phyloP scores from a whole-genome alignment of 2,329 filamentous ascomycete species.

The Graphilbum sp. region DNA sequence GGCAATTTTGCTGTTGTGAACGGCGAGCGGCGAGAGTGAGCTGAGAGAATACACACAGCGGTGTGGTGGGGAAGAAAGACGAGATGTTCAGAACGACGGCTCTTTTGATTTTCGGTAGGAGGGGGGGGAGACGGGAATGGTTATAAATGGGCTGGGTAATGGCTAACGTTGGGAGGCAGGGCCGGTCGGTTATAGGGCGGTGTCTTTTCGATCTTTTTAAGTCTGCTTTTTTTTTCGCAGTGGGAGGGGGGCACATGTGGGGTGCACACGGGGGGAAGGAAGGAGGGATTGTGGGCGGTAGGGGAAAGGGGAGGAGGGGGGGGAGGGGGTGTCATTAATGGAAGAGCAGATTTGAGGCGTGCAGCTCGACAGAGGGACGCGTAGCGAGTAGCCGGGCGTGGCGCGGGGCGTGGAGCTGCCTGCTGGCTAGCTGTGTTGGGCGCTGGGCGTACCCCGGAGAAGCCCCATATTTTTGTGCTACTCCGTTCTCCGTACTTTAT shows the following conservation, averaged over 20 bases:
- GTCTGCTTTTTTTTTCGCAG: slow-evolving; percentile 1
- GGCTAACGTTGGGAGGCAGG: not conserved
- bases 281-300: slow-evolving; percentile 2
- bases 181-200: slow-evolving; percentile 8
- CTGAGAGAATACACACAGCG: too few relatives aligned
- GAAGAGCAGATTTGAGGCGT: too few relatives aligned
- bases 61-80: slow-evolving; percentile 1
- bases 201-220: slow-evolving; percentile 5
- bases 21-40: too few relatives aligned
- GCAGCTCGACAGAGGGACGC: too few relatives aligned
- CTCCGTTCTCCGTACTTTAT: too few relatives aligned
- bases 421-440: slow-evolving; percentile 1
- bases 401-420: not conserved
- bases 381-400: not conserved
- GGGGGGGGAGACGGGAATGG: slow-evolving; percentile 7
- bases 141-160: slow-evolving; percentile 9
- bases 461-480: slow-evolving; percentile 4
- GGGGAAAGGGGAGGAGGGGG: slow-evolving; percentile 2
- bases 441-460: slow-evolving; percentile 5
- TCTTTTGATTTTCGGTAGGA: slow-evolving; percentile 2
- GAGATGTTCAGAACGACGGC: slow-evolving; percentile 2
- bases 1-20: too few relatives aligned
- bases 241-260: slow-evolving; percentile 7
- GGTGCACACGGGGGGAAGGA: slow-evolving; percentile 4
- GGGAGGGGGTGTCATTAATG: not conserved